Base-by-base conservation (phyloP, 1,139 yeast genomes). In the Candida neerlandica region DNA sequence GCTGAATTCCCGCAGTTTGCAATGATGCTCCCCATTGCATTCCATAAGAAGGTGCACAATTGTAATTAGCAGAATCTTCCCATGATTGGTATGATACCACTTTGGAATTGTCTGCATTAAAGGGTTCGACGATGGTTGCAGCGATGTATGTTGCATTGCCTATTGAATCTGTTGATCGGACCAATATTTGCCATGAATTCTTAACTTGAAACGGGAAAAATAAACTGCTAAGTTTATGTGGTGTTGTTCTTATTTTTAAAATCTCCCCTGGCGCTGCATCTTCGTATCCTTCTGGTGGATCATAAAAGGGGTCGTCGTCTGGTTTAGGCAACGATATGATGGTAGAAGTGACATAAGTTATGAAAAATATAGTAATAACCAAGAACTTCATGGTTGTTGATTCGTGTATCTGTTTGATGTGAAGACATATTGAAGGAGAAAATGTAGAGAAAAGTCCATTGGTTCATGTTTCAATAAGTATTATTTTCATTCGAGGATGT, bases 141-240 rank as follows among this genome's bases (percentile, higher is more conserved):
- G 65, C 71, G 42, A 69, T 58, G 3, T 67, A 72, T 38, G 54
- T 61, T 3, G 75, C 63, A 15, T 64, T 56, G n/a, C 71, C 75
- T 26, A 53, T 51, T 9, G 67, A 49, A 52, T 71, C 74, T 37
- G 62, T 62, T 4, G 74, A 64, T 42, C 74, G 59, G 1, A 69
- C 69, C 46, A 71, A 51, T 41, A 69, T 48, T 52, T 70, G 73
- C 67, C 71, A 67, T 1, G 67, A 45, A 30, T 59, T 59, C 34
- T 63, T 47, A 6, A 58, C 52, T 3, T 60, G 53, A 2, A 63
- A 55, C 6, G 58, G 54, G 23, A 58, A 42, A 23, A 49, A 51
- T 12, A 59, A 33, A 55, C 59, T 55, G 41, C 53, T 54, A 5
- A 64, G 42, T 27, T 47, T 52, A 14, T 47, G 49, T 3, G 69